phyloP scores from a whole-genome alignment of 1,284 basidiomycete species.

The Ustilago xerochloae region DNA sequence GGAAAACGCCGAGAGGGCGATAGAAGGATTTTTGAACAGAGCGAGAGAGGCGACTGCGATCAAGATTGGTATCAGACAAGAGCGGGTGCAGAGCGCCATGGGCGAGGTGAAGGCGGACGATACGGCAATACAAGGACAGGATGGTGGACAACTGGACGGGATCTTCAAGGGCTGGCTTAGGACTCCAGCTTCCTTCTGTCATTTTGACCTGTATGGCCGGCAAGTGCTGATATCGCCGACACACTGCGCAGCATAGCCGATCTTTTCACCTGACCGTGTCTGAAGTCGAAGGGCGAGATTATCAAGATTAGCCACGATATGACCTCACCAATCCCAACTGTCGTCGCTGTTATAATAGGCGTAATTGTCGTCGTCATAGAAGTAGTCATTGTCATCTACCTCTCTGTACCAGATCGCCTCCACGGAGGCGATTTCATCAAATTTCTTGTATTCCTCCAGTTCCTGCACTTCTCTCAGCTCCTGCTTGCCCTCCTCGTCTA shows the following conservation, averaged over 20 bases:
- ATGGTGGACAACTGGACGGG: background rate
- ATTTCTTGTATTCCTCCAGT: background rate
- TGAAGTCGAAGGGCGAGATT: too few relatives aligned
- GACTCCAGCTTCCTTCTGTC: conserved; percentile 7
- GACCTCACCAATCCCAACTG: too few relatives aligned
- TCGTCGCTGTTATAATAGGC: background rate
- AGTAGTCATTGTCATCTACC: background rate
- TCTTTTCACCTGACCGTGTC: too few relatives aligned
- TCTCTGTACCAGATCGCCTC: too few relatives aligned
- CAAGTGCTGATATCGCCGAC: background rate
- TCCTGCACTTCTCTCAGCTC: background rate
- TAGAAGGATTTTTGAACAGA: conserved; percentile 16
- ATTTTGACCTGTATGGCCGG: conserved; percentile 18
- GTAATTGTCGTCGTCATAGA: background rate
- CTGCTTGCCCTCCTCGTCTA: background rate
- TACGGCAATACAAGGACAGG: too few relatives aligned
- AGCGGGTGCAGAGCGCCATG: background rate
- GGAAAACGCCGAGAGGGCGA: background rate
- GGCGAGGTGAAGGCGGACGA: background rate
- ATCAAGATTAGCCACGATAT: too few relatives aligned
- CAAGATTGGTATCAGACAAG: background rate
- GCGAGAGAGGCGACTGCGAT: conserved; percentile 20
- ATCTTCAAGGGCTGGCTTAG: conserved; percentile 25
- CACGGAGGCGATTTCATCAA: too few relatives aligned
- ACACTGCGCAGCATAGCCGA: too few relatives aligned